phyloP scores from a whole-genome alignment of 2,329 filamentous ascomycete genomes.

The Periconia sp. region DNA sequence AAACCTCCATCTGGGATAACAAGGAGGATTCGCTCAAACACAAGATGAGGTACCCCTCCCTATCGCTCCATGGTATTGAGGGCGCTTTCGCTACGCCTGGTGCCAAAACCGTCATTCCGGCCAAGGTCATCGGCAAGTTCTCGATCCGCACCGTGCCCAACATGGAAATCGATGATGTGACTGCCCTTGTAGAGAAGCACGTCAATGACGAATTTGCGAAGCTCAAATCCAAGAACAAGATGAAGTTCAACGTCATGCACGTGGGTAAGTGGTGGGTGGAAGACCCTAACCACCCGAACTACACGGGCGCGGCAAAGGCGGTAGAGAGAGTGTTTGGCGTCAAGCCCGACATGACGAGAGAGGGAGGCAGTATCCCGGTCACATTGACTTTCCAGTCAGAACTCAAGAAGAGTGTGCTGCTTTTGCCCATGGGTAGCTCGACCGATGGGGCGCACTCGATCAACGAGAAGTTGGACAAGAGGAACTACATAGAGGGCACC shows the following conservation, averaged over 20 bases:
- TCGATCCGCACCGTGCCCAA: conserved; percentile 95
- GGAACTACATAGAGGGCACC: conserved; percentile 97
- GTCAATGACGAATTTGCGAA: conserved; percentile 83
- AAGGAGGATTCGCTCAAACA: conserved; percentile 95
- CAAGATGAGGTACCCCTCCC: conserved; percentile 90
- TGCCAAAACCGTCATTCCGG: conserved; percentile 97
- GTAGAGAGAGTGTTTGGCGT: conserved; percentile 93
- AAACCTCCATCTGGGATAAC: conserved; percentile 81
- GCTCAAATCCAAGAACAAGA: conserved; percentile 86
- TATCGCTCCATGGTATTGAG: conserved; percentile 93
- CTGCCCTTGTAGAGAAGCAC: conserved; percentile 80
- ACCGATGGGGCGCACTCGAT: conserved; percentile 97
- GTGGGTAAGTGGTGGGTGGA: conserved; percentile 99
- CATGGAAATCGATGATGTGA: conserved; percentile 92
- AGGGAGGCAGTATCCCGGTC: conserved; percentile 96
- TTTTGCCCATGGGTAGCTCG: conserved; percentile 95
- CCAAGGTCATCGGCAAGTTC: conserved; percentile 98
- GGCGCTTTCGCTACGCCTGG: conserved; percentile 91
- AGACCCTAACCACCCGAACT: conserved; percentile 98
- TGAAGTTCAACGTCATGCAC: conserved; percentile 82
- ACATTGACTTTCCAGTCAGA: conserved; percentile 97
- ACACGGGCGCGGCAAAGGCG: conserved; percentile 90
- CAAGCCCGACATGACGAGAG: conserved; percentile 90
- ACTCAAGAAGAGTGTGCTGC: conserved; percentile 93
- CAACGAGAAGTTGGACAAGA: conserved; percentile 97